Percentiles rank a stretch among this genome's conserved stretches.
These are phyloP conservation scores for Schwanniomyces occidentalis DNA, from an alignment of 805 yeast genomes.

Conservation along the genomic window DNA sequence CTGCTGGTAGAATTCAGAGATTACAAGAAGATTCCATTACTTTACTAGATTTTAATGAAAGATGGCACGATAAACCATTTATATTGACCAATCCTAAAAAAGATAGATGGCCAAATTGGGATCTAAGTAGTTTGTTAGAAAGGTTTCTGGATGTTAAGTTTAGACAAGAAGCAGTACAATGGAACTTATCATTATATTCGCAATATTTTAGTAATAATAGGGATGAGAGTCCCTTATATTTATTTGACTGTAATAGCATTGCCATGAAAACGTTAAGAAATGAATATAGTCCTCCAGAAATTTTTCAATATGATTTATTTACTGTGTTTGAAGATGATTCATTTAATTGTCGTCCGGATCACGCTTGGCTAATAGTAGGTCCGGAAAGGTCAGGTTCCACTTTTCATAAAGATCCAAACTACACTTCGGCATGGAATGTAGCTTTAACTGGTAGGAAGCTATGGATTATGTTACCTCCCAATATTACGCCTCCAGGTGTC, in stretches of 20 bases:
- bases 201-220: slow-evolving; percentile 59
- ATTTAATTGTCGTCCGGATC: slow-evolving; percentile 72
- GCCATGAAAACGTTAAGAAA: slow-evolving; percentile 58
- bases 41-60: slow-evolving; percentile 43
- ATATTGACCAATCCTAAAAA: slow-evolving; percentile 41
- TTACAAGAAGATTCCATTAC: slow-evolving; percentile 46
- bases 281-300: slow-evolving; percentile 55
- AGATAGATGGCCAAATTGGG: slow-evolving; percentile 68
- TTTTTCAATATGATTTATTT: slow-evolving; percentile 63
- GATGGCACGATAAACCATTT: slow-evolving; percentile 62
- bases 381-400: slow-evolving; percentile 83
- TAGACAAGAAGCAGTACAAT: slow-evolving; percentile 82
- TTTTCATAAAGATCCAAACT: slow-evolving; percentile 91
- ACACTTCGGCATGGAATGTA: slow-evolving; percentile 90
- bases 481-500: slow-evolving; percentile 80
- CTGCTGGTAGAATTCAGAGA: slow-evolving; percentile 52
- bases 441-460: slow-evolving; percentile 71
- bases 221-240: slow-evolving; percentile 84
- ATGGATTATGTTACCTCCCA: slow-evolving; percentile 89
- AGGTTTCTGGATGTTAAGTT: slow-evolving; percentile 64
- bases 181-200: slow-evolving; percentile 65
- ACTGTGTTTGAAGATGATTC: slow-evolving; percentile 42
- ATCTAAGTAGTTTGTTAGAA: slow-evolving; percentile 44
- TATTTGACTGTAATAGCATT: slow-evolving; percentile 78
- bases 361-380: slow-evolving; percentile 90